Percentiles rank a stretch among this genome's conserved stretches.
phyloP scores from a whole-genome alignment of 169 alveolate genomes.

The Cryptosporidium baileyi region DNA sequence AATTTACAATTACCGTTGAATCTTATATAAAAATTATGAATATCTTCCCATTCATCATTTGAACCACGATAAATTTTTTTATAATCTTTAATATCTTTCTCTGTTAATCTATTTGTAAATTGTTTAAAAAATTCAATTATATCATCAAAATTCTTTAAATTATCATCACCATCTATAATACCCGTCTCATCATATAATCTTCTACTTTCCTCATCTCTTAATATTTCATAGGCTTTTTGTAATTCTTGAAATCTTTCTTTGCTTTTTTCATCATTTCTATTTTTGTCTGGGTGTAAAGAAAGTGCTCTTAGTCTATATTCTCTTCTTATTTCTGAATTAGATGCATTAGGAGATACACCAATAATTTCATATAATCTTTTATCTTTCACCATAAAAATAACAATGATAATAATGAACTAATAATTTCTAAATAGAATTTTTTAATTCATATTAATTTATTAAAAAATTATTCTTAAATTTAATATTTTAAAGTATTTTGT shows the following conservation, averaged over 20 bases:
- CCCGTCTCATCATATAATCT: conserved; percentile 50
- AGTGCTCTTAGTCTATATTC: conserved; percentile 79
- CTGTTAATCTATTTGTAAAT: conserved; percentile 73
- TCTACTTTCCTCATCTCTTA: conserved; percentile 74
- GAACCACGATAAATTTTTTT: conserved; percentile 73
- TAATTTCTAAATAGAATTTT: background rate
- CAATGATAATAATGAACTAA: background rate
- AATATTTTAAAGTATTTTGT: too few relatives aligned
- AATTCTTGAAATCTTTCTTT: conserved; percentile 79
- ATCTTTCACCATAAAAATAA: conserved; percentile 31
- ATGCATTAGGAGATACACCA: conserved; percentile 73
- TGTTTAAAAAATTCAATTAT: conserved; percentile 68
- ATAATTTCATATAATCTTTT: conserved; percentile 40
- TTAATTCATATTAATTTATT: too few relatives aligned
- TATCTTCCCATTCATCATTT: conserved; percentile 82
- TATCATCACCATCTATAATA: conserved; percentile 66
- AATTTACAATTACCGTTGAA: conserved; percentile 78
- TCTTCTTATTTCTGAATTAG: conserved; percentile 79
- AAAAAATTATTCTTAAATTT: too few relatives aligned
- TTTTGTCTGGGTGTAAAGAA: conserved; percentile 86
- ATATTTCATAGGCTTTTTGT: conserved; percentile 82
- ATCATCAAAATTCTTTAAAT: conserved; percentile 51
- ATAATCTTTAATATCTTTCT: conserved; percentile 77
- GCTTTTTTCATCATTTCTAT: conserved; percentile 80
- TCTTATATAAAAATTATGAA: conserved; percentile 74